These are phyloP conservation scores for Trifolium pratense DNA, from an alignment of 306 rosid genomes.

Conservation along the genomic window DNA sequence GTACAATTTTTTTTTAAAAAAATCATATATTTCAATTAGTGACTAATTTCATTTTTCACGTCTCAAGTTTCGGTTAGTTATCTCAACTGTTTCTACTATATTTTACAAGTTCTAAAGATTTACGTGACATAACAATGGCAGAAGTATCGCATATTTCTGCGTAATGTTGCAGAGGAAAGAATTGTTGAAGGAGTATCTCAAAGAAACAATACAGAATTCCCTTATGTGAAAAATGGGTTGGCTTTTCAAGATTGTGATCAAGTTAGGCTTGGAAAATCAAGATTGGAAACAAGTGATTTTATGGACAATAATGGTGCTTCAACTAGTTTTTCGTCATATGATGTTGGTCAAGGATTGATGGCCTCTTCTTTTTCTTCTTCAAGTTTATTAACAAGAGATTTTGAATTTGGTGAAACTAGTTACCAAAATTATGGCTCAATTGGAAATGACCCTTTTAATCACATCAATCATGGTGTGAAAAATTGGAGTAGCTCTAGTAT, in stretches of 20 bases:
- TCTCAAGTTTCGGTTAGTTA: background rate
- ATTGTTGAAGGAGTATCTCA: slow-evolving; percentile 41
- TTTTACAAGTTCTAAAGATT: background rate
- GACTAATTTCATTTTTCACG: too few species aligned
- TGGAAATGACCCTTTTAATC: background rate
- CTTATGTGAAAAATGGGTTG: too few species aligned
- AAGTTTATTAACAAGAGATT: too few species aligned
- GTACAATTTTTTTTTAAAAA: background rate
- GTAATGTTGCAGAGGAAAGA: slow-evolving; percentile 50
- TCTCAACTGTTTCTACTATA: background rate
- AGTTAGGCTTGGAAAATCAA: slow-evolving; percentile 44
- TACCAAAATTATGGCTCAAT: background rate
- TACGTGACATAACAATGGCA: slow-evolving; percentile 22
- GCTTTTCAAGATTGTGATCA: too few species aligned
- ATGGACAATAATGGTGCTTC: too few species aligned
- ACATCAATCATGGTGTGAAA: background rate
- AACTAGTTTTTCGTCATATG: too few species aligned
- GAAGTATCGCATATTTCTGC: slow-evolving; percentile 71
- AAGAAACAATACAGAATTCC: background rate
- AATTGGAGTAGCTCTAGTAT: background rate
- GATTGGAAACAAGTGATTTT: slow-evolving; percentile 40
- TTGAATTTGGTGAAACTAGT: too few species aligned
- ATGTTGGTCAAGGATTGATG: too few species aligned
- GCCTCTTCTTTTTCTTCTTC: too few species aligned
- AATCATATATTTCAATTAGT: too few species aligned